Evolutionary conservation across 495 filamentous ascomycete species (phyloP), one percentile per base, ranked within the genome.

Genomic region (Penicillium crystallinum): DNA sequence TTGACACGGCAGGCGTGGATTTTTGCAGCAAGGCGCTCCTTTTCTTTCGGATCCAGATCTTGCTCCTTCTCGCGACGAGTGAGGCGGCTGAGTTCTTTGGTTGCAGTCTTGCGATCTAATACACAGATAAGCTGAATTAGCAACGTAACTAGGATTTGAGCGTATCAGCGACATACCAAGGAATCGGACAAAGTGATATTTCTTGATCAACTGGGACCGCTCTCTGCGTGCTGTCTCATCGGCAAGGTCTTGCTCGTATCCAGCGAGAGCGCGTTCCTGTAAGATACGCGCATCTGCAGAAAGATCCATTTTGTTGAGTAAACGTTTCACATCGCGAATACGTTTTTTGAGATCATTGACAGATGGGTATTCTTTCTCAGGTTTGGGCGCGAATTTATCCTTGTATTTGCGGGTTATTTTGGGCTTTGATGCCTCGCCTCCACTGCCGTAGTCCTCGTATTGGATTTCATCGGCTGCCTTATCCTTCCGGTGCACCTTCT

Each of bases 181-280:
- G 89, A 98, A 98, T 42, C 93, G 77, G 21, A 97, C 87, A 81
- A 93, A 96, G 64, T 96, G 92, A 63, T 96, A 98, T 60, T 83
- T 90, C 64, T 77, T 80, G 43, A 92, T 91, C 79, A 95, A 87
- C 47, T 80, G 77, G 52, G 80, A 82, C 61, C 85, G 80, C 53
- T 76, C 72, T 54, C 81, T 79, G 53, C 85, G 80, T 44, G 71
- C 68, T 62, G 80, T 84, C 57, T 84, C 82, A 11, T 79, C 68
- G 21, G 68, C 77, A 15, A 97, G 75, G 56, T 91, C 88, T 48
- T 83, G 78, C 65, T 88, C 77, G 65, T 88, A 90, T 0, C 84
- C 84, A 19, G 77, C 77, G 38, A 97, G 71, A 41, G 91, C 92
- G 29, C 92, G 82, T 68, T 97, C 89, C 48, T 88, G 82, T 12